Conservation (phyloP, 2,329 filamentous ascomycete species). For the Colletotrichum falcatum region DNA sequence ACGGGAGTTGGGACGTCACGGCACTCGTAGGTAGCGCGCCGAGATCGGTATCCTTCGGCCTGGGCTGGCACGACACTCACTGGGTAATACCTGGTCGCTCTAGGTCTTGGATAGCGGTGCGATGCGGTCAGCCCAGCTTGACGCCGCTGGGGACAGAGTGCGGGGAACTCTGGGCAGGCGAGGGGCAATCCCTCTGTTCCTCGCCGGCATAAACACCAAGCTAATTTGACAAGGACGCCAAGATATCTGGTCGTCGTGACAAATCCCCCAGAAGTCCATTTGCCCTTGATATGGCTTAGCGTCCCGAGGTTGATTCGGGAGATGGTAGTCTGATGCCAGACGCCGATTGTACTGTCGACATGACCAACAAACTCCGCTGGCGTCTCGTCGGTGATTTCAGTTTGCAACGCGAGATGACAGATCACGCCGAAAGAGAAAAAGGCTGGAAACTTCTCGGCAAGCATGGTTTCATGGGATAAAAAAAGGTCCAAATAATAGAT, state of each 20-base stretch:
- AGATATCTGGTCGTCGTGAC: not conserved
- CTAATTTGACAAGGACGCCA: not conserved
- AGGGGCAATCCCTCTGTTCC: constrained; percentile 29
- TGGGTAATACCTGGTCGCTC: constrained; percentile 27
- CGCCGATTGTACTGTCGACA: constrained; percentile 3
- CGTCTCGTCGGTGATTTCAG: constrained; percentile 15
- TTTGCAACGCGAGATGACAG: constrained; percentile 2
- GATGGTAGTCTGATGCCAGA: not conserved
- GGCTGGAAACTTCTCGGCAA: too few relatives aligned
- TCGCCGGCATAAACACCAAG: constrained; percentile 14
- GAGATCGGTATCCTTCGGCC: constrained; percentile 34
- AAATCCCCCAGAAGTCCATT: constrained; percentile 5
- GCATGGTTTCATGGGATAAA: too few relatives aligned
- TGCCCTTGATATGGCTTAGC: constrained; percentile 12
- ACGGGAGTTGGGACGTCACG: constrained; percentile 21
- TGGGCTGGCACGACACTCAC: constrained; percentile 26
- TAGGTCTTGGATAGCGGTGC: constrained; percentile 21
- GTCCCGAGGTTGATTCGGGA: not conserved
- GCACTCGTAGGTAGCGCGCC: constrained; percentile 30
- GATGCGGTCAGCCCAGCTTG: constrained; percentile 37
- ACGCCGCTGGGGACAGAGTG: constrained; percentile 17
- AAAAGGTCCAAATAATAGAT: too few relatives aligned
- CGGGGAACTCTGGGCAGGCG: constrained; percentile 34
- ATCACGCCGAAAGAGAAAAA: too few relatives aligned
- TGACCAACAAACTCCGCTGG: constrained; percentile 11